phyloP scores from a whole-genome alignment of 108 stramenopile genomes.

The Cylindrotheca closterium region DNA sequence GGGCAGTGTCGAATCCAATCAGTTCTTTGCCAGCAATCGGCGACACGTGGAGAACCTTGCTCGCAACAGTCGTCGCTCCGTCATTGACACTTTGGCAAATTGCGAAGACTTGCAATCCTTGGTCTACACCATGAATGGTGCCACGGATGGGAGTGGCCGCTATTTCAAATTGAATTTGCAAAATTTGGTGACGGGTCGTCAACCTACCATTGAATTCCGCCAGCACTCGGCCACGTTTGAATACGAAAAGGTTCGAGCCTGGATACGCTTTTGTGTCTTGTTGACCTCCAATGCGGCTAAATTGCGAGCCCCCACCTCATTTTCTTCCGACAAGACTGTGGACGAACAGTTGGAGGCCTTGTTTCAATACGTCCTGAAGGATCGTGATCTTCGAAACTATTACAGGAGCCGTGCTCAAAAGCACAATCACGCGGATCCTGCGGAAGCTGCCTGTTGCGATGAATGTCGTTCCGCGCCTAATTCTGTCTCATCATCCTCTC shows the following conservation, averaged over 20 bases:
- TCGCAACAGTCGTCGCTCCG: constrained; percentile 26
- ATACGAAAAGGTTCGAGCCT: constrained; percentile 44
- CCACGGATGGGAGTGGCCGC: constrained; percentile 10
- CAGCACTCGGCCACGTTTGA: constrained; percentile 58
- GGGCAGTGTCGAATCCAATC: constrained; percentile 27
- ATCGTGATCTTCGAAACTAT: constrained; percentile 43
- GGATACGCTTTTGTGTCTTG: constrained; percentile 55
- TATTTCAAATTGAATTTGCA: constrained; percentile 68
- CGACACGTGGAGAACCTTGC: constrained; percentile 15
- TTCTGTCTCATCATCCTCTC: too few relatives aligned
- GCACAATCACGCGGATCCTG: too few relatives aligned
- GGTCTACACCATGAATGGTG: constrained; percentile 38
- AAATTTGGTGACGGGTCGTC: constrained; percentile 41
- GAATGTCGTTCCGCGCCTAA: too few relatives aligned
- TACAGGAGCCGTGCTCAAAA: constrained; percentile 32
- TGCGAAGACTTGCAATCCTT: constrained; percentile 33
- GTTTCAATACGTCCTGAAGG: constrained; percentile 60
- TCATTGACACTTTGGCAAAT: constrained; percentile 25
- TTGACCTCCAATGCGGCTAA: constrained; percentile 37
- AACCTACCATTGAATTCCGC: constrained; percentile 67
- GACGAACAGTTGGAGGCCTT: constrained; percentile 50
- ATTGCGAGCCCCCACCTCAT: constrained; percentile 15
- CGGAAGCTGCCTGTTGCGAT: too few relatives aligned
- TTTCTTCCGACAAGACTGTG: constrained; percentile 25
- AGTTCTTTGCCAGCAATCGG: constrained; percentile 48